Conservation (phyloP, 176 grass and related monocot genomes). For the Hordeum vulgare region DNA sequence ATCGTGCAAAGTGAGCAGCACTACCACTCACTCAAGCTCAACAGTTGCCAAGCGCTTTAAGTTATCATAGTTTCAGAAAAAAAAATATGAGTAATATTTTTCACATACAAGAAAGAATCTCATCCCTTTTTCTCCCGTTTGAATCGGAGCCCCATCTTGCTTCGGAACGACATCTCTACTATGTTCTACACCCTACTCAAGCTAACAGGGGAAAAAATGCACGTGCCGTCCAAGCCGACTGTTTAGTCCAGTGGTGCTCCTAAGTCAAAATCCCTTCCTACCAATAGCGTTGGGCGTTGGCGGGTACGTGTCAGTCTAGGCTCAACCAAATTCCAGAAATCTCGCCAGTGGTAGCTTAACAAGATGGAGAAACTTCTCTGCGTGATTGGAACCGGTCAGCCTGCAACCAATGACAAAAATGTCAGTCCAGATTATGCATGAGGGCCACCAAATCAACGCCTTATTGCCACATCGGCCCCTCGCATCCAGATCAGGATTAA, state of each 20-base stretch:
- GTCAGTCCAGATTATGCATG: not conserved
- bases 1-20: not conserved
- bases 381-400: not conserved
- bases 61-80: no score
- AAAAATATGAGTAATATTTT: no score
- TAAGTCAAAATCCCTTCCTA: not conserved
- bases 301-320: not conserved
- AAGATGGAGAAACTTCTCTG: not conserved
- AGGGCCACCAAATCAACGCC: not conserved
- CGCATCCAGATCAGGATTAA: not conserved
- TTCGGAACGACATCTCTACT: not conserved
- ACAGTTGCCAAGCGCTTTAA: not conserved
- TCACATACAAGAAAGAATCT: no score
- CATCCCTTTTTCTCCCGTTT: no score
- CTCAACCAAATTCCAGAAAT: not conserved
- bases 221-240: not conserved
- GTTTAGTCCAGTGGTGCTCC: no score
- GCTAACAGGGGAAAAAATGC: not conserved
- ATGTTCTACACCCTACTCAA: not conserved
- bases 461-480: not conserved
- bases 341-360: not conserved
- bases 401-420: not conserved
- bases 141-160: not conserved
- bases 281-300: not conserved
- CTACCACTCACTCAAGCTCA: not conserved